phyloP scores from a whole-genome alignment of 208 protist species.

The Leishmania mexicana region DNA sequence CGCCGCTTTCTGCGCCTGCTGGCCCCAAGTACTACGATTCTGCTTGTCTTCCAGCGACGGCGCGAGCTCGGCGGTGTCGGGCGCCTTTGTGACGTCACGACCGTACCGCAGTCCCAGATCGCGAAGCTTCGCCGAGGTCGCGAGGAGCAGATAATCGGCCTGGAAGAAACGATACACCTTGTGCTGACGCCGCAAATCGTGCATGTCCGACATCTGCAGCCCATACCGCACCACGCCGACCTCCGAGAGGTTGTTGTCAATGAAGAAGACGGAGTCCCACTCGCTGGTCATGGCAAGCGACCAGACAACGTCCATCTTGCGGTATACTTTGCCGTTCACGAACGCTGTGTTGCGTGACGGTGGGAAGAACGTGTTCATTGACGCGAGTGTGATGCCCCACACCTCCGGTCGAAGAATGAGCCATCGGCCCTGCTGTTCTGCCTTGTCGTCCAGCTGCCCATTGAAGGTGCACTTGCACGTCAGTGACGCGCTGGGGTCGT shows the following conservation, averaged over 20 bases:
- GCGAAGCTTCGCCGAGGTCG: constrained; percentile 52
- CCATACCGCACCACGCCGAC: constrained; percentile 70
- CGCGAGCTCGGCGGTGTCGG: background rate
- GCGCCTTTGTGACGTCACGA: constrained; percentile 42
- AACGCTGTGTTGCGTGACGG: constrained; percentile 73
- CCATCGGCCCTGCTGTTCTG: constrained; percentile 57
- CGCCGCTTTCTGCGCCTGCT: background rate
- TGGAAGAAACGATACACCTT: constrained; percentile 63
- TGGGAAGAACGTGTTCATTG: constrained; percentile 59
- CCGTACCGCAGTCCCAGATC: constrained; percentile 41
- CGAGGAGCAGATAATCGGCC: constrained; percentile 59
- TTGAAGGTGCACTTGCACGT: constrained; percentile 29
- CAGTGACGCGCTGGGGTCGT: constrained; percentile 14
- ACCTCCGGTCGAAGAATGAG: constrained; percentile 71
- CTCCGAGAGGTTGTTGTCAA: constrained; percentile 89
- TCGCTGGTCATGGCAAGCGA: constrained; percentile 69
- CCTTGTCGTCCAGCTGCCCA: constrained; percentile 28
- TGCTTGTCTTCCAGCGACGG: background rate
- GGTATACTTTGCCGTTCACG: constrained; percentile 72
- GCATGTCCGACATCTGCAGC: constrained; percentile 55
- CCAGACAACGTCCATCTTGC: constrained; percentile 87
- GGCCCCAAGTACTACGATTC: background rate
- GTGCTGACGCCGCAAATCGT: constrained; percentile 42
- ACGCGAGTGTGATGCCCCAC: constrained; percentile 79
- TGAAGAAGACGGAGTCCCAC: constrained; percentile 87